Evolutionary conservation across 1,139 yeast genomes (phyloP).

Genomic region (Yamadazyma sp.): DNA sequence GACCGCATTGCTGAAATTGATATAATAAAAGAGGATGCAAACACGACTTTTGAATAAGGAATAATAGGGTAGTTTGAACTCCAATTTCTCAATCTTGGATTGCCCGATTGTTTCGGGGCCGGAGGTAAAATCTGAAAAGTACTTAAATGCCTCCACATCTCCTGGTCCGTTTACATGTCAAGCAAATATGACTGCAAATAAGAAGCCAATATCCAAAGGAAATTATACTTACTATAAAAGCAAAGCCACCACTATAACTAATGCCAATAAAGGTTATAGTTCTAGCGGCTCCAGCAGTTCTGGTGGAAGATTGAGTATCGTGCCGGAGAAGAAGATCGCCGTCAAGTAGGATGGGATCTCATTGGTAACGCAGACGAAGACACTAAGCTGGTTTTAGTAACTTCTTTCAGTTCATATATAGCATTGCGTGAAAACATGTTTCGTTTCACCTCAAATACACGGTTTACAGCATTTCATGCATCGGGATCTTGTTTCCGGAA

Average conservation of each 20-base stretch:
- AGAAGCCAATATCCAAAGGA: conserved; percentile 9
- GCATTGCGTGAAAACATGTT: not conserved
- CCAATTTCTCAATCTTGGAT: not conserved
- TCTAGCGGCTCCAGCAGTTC: not conserved
- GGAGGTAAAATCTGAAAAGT: conserved; percentile 1
- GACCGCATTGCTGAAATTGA: too few species aligned
- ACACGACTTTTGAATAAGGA: not conserved
- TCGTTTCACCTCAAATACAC: not conserved
- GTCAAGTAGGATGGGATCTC: not conserved
- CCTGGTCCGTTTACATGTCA: not conserved
- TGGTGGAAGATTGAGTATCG: not conserved
- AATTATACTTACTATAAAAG: conserved; percentile 11
- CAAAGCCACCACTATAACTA: conserved; percentile 10
- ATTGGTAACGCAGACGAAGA: not conserved
- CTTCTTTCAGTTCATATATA: not conserved
- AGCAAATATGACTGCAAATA: conserved; percentile 1
- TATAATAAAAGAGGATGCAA: not conserved
- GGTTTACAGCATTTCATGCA: not conserved
- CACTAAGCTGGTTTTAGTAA: not conserved
- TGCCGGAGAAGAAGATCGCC: conserved; percentile 2
- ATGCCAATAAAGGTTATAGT: conserved; percentile 8
- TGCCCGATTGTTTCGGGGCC: not conserved
- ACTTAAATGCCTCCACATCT: conserved; percentile 1
- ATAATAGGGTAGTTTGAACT: conserved; percentile 2
- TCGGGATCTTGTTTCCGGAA: too few species aligned